phyloP scores from a whole-genome alignment of 163 green algal genomes.

The Chlorella variabilis region DNA sequence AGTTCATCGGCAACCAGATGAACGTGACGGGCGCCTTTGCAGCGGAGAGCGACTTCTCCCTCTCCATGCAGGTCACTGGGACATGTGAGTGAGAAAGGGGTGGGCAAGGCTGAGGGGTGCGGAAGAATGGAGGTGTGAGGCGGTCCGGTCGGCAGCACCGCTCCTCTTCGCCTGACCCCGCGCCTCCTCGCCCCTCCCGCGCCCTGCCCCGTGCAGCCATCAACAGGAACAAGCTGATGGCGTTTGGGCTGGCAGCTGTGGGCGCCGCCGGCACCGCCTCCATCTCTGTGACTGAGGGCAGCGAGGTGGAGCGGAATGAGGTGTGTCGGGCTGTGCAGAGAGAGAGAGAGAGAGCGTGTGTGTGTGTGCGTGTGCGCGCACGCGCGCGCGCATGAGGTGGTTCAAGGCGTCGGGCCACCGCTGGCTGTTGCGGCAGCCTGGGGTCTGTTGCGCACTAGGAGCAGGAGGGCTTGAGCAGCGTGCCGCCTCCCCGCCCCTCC shows the following conservation, averaged over 20 bases:
- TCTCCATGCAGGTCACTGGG: background rate
- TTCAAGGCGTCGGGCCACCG: too few species aligned
- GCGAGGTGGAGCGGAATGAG: background rate
- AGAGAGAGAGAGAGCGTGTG: too few species aligned
- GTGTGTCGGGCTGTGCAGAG: background rate
- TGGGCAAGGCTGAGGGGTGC: background rate
- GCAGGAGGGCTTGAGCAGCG: too few species aligned
- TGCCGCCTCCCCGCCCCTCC: too few species aligned
- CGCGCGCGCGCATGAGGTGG: too few species aligned
- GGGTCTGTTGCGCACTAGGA: too few species aligned
- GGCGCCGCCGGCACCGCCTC: background rate
- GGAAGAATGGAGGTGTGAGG: too few species aligned
- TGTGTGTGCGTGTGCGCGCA: too few species aligned
- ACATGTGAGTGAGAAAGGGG: background rate
- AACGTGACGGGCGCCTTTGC: background rate
- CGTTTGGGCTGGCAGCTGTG: background rate
- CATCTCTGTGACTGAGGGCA: background rate
- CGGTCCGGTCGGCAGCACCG: too few species aligned
- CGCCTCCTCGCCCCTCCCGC: too few species aligned
- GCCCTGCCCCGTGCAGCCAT: background rate
- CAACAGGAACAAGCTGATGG: slow-evolving; percentile 8
- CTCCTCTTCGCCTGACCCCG: too few species aligned
- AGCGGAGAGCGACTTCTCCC: background rate
- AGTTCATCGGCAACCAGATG: background rate
- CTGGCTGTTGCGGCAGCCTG: too few species aligned